These are phyloP conservation scores for Ambrosia trifida DNA, from an alignment of 129 eudicot species.

Conservation along the genomic window DNA sequence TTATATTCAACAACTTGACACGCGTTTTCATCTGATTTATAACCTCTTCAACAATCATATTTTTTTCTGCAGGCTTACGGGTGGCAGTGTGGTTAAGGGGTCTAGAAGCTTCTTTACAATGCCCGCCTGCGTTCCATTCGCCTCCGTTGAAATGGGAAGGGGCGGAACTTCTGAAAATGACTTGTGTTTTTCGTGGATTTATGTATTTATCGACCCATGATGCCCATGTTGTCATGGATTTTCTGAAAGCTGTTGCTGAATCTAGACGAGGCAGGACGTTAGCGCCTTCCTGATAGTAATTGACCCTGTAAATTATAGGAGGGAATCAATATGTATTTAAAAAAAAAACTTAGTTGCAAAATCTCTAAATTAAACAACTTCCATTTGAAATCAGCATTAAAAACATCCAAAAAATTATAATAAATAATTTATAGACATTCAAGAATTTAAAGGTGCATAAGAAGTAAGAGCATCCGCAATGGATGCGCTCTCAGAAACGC, in stretches of 20 bases:
- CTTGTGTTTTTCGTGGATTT: conserved; percentile 60
- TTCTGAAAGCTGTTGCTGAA: conserved; percentile 61
- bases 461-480: no score
- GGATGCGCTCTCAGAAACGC: no score
- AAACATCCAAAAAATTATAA: no score
- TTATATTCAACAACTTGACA: conserved; percentile 64
- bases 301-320: conserved; percentile 52
- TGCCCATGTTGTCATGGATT: conserved; percentile 78
- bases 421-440: no score
- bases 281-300: conserved; percentile 82
- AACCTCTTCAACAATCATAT: conserved; percentile 52
- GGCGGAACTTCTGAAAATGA: conserved; percentile 79
- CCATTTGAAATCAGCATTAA: neutral
- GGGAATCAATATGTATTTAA: no score
- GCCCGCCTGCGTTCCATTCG: conserved; percentile 89
- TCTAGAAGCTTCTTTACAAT: conserved; percentile 71
- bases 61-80: conserved; percentile 45
- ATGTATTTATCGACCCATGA: conserved; percentile 81
- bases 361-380: no score
- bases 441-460: no score
- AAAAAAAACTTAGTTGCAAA: no score
- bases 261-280: conserved; percentile 75
- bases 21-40: conserved; percentile 63
- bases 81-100: conserved; percentile 51
- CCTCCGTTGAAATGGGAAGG: conserved; percentile 98